phyloP scores from a whole-genome alignment of 2,329 filamentous ascomycete genomes.

The Stromatinia cepivora region DNA sequence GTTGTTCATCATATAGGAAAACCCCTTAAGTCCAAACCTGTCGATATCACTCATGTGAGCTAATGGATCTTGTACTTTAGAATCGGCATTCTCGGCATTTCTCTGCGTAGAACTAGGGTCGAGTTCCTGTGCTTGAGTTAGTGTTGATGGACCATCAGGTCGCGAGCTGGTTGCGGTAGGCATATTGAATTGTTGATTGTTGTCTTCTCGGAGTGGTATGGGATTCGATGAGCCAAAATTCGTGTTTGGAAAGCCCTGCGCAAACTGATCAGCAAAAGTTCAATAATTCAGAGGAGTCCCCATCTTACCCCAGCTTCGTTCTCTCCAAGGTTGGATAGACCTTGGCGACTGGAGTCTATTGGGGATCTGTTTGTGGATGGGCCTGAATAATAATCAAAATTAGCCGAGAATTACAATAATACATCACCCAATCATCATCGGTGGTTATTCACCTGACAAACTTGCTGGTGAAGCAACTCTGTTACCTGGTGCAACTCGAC shows the following conservation, averaged over 20 bases:
- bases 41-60: slow-evolving; percentile 62
- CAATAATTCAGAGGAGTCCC: not conserved
- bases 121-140: slow-evolving; percentile 31
- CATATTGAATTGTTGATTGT: slow-evolving; percentile 30
- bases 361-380: slow-evolving; percentile 36
- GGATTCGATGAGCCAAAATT: slow-evolving; percentile 33
- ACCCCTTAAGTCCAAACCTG: slow-evolving; percentile 65
- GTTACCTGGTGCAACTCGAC: slow-evolving; percentile 48
- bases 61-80: slow-evolving; percentile 56
- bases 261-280: slow-evolving; percentile 10
- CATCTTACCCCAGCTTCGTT: slow-evolving; percentile 35
- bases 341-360: slow-evolving; percentile 33
- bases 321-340: slow-evolving; percentile 29
- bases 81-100: slow-evolving; percentile 34
- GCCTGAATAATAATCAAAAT: slow-evolving; percentile 28
- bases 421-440: slow-evolving; percentile 4
- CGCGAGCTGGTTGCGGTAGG: slow-evolving; percentile 27
- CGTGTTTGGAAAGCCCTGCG: slow-evolving; percentile 33
- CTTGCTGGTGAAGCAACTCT: slow-evolving; percentile 38
- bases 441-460: slow-evolving; percentile 33
- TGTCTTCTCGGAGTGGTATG: slow-evolving; percentile 32
- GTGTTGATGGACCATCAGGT: slow-evolving; percentile 27
- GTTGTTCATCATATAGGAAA: slow-evolving; percentile 60
- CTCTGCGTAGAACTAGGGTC: slow-evolving; percentile 31
- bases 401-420: slow-evolving; percentile 2